Evolutionary conservation across 129 eudicot species (phyloP), one percentile per base, ranked within the genome.

Genomic region (Flaveria linearis): DNA sequence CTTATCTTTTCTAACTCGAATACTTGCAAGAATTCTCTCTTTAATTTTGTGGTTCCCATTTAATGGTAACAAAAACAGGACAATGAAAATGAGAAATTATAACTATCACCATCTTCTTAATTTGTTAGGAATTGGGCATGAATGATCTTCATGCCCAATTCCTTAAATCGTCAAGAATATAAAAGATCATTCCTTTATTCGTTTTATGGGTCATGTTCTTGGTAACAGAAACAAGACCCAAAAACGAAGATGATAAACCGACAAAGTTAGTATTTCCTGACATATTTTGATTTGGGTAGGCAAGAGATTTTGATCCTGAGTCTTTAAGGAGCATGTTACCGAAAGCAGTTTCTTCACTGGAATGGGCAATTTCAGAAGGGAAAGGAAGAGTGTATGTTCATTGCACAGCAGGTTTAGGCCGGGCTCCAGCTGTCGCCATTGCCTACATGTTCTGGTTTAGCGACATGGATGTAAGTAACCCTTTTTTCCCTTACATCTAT

Each of bases 371-470:
- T 79, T 84, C 86, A 3, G 96, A 93, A 71, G 96, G 96, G 15
- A 88, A 88, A 74, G 98, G 96, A 77, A 88, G 82, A 84, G 90
- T 82, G 1, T 93, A 93, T 47, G 93, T 93, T 14, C 98, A 93
- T 67, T 93, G 98, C 81, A 90, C 98, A 30, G 98, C 98, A 42
- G 98, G 98, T 61, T 82, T 93, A 81, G 98, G 98, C 9, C 85
- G 98, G 56, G 98, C 98, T 52, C 98, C 98, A 18, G 97, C 98
- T 69, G 96, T 91, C 76, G 88, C 96, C 26, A 90, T 93, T 81
- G 91, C 98, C 63, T 91, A 93, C 83, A 82, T 91, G 90, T 93
- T 88, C 87, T 93, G 98, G 98, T 93, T 93, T 71, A 73, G 76
- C 58, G 84, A 78, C 79, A 90, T 87, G 91, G 87, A 93, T 84